phyloP scores from a whole-genome alignment of 1,284 basidiomycete genomes.

The Rhodotorula sp. region DNA sequence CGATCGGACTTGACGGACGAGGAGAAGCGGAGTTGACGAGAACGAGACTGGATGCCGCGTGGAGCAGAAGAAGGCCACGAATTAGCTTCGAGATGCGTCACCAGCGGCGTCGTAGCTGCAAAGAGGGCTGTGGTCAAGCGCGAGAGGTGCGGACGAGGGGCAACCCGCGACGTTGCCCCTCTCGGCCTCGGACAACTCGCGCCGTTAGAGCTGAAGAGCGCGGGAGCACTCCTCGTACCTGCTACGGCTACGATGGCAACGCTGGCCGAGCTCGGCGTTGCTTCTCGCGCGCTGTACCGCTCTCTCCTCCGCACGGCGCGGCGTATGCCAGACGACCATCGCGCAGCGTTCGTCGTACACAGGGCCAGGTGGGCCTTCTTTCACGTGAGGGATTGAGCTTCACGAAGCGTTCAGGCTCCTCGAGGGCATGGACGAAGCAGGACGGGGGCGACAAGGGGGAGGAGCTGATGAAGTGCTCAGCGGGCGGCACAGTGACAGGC shows the following conservation, averaged over 20 bases:
- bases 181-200: too few relatives aligned
- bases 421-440: too few relatives aligned
- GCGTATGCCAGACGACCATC: conserved; percentile 35
- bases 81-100: too few relatives aligned
- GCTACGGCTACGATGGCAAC: not conserved
- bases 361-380: conserved; percentile 10
- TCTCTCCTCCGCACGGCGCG: conserved; percentile 25
- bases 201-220: too few relatives aligned
- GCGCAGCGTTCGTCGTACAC: conserved; percentile 31
- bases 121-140: too few relatives aligned
- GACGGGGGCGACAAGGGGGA: not conserved
- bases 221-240: too few relatives aligned
- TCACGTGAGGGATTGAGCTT: not conserved
- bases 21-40: not conserved
- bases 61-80: too few relatives aligned
- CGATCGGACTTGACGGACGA: not conserved
- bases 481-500: too few relatives aligned
- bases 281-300: conserved; percentile 24
- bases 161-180: too few relatives aligned
- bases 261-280: not conserved
- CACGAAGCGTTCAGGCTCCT: not conserved
- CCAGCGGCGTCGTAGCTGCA: too few relatives aligned
- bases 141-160: too few relatives aligned
- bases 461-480: not conserved
- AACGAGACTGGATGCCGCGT: not conserved